A percentile compares a stretch with the other conserved stretches of the same genome.
phyloP scores from a whole-genome alignment of 108 stramenopile species.

The Seminavis robusta region DNA sequence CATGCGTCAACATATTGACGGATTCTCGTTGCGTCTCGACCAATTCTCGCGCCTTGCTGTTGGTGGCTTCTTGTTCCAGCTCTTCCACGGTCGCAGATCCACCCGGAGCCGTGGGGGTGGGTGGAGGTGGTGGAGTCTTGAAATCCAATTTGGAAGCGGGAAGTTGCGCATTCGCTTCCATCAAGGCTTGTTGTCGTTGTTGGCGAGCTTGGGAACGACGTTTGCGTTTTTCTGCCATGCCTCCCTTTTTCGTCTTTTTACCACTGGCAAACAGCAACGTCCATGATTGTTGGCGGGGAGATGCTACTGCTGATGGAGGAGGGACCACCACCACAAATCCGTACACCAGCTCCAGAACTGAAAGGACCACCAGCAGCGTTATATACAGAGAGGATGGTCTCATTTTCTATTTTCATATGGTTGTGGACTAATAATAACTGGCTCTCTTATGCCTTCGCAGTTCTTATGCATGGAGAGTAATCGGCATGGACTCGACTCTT shows the following conservation, averaged over 20 bases:
- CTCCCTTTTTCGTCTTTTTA: slow-evolving; percentile 18
- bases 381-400: no score
- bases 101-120: not conserved
- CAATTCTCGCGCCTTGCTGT: slow-evolving; percentile 27
- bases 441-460: no score
- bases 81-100: slow-evolving; percentile 2
- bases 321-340: no score
- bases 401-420: no score
- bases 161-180: slow-evolving; percentile 14
- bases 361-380: no score
- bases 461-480: no score
- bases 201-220: no score
- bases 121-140: not conserved
- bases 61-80: slow-evolving; percentile 17
- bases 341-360: no score
- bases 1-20: slow-evolving; percentile 39
- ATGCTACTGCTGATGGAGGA: no score
- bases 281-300: no score
- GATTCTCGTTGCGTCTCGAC: slow-evolving; percentile 31
- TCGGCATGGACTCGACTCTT: no score
- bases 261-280: not conserved
- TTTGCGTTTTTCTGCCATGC: slow-evolving; percentile 34
- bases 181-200: slow-evolving; percentile 4
- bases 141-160: slow-evolving; percentile 13
- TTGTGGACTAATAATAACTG: no score